Evolutionary conservation across 2,329 filamentous ascomycete species (phyloP).

Genomic region (Daldinia eschscholtzii): DNA sequence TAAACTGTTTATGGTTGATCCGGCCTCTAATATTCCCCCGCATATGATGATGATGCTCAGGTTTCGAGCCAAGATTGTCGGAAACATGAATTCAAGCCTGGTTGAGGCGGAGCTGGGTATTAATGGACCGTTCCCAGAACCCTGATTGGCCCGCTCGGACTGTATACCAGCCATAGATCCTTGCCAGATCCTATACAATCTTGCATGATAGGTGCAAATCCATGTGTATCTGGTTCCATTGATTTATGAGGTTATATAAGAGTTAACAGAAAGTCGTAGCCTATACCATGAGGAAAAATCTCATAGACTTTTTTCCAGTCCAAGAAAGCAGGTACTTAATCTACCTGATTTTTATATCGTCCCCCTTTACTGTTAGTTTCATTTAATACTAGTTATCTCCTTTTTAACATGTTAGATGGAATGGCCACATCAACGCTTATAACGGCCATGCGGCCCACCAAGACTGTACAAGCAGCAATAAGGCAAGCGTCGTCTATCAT

Average conservation of each 20-base stretch:
- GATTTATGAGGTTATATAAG: not conserved
- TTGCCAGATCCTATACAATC: not conserved
- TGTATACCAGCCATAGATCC: conserved; percentile 19
- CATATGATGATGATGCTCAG: not conserved
- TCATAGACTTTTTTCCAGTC: not conserved
- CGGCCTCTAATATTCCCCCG: not conserved
- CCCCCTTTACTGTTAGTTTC: not conserved
- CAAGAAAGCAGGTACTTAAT: not conserved
- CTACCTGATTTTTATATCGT: too few species aligned
- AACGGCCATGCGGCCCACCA: not conserved
- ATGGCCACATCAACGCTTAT: conserved; percentile 25
- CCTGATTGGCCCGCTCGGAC: conserved; percentile 36
- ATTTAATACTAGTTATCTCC: not conserved
- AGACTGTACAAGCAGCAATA: not conserved
- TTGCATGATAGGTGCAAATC: not conserved
- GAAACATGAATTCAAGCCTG: not conserved
- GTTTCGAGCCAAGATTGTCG: not conserved
- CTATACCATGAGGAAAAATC: not conserved
- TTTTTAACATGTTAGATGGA: not conserved
- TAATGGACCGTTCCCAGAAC: not conserved
- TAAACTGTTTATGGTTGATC: not conserved
- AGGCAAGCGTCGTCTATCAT: conserved; percentile 25
- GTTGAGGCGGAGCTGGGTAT: conserved; percentile 16
- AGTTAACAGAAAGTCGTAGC: not conserved
- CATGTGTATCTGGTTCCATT: not conserved